These are phyloP conservation scores for Coprinopsis cinerea DNA, from an alignment of 768 basidiomycete genomes.

Conservation along the genomic window DNA sequence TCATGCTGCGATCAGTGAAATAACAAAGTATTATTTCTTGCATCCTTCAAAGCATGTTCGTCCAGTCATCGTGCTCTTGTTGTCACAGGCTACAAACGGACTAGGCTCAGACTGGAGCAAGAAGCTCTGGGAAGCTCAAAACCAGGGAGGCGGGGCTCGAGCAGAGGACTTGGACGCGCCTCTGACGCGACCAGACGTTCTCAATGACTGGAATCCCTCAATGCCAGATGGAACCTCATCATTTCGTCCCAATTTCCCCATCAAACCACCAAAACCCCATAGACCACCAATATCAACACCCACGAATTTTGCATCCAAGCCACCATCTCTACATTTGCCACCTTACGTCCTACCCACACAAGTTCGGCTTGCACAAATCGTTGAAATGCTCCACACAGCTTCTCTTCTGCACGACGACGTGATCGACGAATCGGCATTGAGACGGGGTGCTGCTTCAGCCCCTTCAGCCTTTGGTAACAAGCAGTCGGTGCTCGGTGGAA, in stretches of 20 bases:
- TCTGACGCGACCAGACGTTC: constrained; percentile 64
- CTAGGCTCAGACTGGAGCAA: constrained; percentile 57
- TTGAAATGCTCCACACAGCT: constrained; percentile 96
- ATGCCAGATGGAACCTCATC: constrained; percentile 54
- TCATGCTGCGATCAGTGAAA: constrained; percentile 75
- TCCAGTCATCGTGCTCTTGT: constrained; percentile 80
- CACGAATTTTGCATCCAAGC: neutral
- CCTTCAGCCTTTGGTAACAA: constrained; percentile 86
- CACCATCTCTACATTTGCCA: constrained; percentile 9
- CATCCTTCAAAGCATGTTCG: constrained; percentile 88
- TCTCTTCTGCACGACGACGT: constrained; percentile 96
- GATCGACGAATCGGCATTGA: constrained; percentile 75
- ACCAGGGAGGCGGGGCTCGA: constrained; percentile 43
- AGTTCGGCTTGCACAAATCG: constrained; percentile 84
- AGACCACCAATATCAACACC: constrained; percentile 1
- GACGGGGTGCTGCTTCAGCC: constrained; percentile 72
- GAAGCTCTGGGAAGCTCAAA: constrained; percentile 50
- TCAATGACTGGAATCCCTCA: constrained; percentile 87
- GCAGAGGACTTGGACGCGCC: constrained; percentile 63
- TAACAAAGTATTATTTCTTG: constrained; percentile 89
- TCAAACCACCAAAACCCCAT: constrained; percentile 16
- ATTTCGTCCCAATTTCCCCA: constrained; percentile 40
- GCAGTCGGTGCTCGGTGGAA: constrained; percentile 80
- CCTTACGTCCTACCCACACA: constrained; percentile 71
- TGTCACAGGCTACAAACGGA: constrained; percentile 87